Base-by-base conservation (phyloP, 169 alveolate species). In the Cyclospora cayetanensis region DNA sequence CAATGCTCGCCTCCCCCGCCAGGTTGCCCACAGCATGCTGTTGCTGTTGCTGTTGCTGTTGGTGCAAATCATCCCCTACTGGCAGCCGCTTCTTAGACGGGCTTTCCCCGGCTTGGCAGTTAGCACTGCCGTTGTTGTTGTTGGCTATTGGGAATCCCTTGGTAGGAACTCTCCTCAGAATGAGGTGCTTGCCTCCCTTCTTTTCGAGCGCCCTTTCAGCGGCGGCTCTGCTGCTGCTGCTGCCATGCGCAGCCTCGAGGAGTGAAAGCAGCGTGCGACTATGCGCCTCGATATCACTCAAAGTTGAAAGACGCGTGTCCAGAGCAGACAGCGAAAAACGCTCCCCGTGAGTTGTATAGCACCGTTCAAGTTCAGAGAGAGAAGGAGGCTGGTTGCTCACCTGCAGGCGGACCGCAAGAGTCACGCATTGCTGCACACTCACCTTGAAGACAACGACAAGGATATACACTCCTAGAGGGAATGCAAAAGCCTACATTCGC, bases 291-390 rank as follows among this genome's bases (percentile, higher is more conserved):
- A 86, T 76, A 31, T 29, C 70, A 37, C 27, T 29, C 72, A 66
- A 42, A 37, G n/a, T 65, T 11, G 76, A 76, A 18, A 86, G 52
- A 9, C 85, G 84, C 31, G 86, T 34, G 46, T 86, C 92, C 53
- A 86, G 46, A n/a, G 85, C 27, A 25, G 74, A 65, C 68, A 86
- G 63, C 25, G 77, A 76, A 42, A 86, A 86, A 22, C 92, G 84
- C 42, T 86, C 92, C 1, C 92, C 92, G 39, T 86, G 92, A 12
- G 85, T 86, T 15, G 85, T 86, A 74, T 65, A 86, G 85, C 92
- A 86, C 1, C 92, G 92, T 60, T 86, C 92, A 41, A 86, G 50
- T 41, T 86, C 92, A 35, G 77, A 52, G 25, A 86, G 70, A 11
- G 92, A 66, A 29, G 92, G 86, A 0, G 85, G 60, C 25, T 39